Evolutionary conservation across 2,329 filamentous ascomycete genomes (phyloP), one percentile per base, ranked within the genome.

Genomic region (Penicillium sp.): DNA sequence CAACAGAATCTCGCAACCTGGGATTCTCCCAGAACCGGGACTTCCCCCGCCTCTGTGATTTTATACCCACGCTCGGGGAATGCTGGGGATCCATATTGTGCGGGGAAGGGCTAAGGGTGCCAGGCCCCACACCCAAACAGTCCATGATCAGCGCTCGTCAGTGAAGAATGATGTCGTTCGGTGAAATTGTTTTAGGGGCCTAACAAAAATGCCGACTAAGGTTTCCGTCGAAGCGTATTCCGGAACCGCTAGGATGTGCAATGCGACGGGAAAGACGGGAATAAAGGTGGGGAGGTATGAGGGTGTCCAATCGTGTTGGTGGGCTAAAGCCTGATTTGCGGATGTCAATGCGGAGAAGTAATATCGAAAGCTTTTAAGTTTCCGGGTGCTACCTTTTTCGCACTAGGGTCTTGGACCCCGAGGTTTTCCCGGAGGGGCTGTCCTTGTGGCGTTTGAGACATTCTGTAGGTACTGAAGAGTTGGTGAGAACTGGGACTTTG

Each of bases 121-220:
- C 7, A 29, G 26, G 49, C 49, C 57, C 53, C 57, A 53, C 53
- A 45, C 45, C 51, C 11, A 47, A 54, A 41, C 18, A 6, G 52
- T 53, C 26, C 27, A 57, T 45, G 54, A 61, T 57, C 59, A 51
- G 46, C 56, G 25, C 43, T 27, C 27, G 7, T 26, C 15, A n/a
- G 33, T 37, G 37, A 48, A 26, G 14, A 49, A 49, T 37, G 40
- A 25, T 50, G 26, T 7, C 12, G 7, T 42, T 27, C 43, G 43
- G 44, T 22, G 29, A 15, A 40, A 49, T 47, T 7, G 1, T 12
- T 18, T n/a, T 25, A 22, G n/a, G 25, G 6, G 2, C 5, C 12
- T 35, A 9, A 3, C 33, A 20, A 49, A 27, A 15, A 37, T 25
- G 46, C 31, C 46, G 46, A 49, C 31, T 37, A 25, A 40, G 22